These are phyloP conservation scores for Chalciporus chontae DNA, from an alignment of 768 basidiomycete species.

Conservation along the genomic window DNA sequence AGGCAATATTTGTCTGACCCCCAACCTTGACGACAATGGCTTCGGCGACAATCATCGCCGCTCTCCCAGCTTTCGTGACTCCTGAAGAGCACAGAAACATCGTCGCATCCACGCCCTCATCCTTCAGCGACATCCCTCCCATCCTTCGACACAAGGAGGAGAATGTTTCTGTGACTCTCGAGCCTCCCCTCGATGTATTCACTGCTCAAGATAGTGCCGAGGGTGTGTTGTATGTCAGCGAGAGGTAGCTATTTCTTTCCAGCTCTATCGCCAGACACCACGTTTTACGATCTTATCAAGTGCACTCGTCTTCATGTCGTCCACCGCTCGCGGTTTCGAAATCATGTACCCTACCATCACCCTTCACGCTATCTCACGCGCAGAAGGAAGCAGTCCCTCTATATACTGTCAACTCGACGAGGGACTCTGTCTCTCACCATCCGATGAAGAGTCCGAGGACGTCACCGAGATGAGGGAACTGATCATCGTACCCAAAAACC, in stretches of 20 bases:
- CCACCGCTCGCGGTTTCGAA: constrained; percentile 70
- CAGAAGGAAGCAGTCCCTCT: constrained; percentile 51
- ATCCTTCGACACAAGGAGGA: constrained; percentile 73
- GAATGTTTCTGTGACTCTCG: constrained; percentile 63
- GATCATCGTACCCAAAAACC: constrained; percentile 61
- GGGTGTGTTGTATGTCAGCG: constrained; percentile 81
- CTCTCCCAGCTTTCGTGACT: constrained; percentile 45
- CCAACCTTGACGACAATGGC: constrained; percentile 4
- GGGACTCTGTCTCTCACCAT: constrained; percentile 32
- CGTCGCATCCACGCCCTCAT: constrained; percentile 75
- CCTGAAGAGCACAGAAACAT: constrained; percentile 66
- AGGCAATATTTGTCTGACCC: not conserved
- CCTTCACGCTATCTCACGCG: constrained; percentile 87
- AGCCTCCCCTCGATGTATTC: constrained; percentile 66
- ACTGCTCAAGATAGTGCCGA: constrained; percentile 43
- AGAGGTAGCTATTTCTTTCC: constrained; percentile 52
- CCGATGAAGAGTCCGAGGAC: constrained; percentile 33
- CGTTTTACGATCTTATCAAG: constrained; percentile 35
- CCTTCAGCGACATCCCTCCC: constrained; percentile 83
- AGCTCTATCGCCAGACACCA: constrained; percentile 3
- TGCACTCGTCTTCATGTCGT: constrained; percentile 72
- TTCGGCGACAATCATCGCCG: constrained; percentile 34
- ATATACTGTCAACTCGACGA: constrained; percentile 96
- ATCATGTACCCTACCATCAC: constrained; percentile 89
- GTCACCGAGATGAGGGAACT: constrained; percentile 73